Evolutionary conservation across 139 green algal genomes (phyloP), one percentile per base, ranked within the genome.

Genomic region (Raphidocelis subcapitata): DNA sequence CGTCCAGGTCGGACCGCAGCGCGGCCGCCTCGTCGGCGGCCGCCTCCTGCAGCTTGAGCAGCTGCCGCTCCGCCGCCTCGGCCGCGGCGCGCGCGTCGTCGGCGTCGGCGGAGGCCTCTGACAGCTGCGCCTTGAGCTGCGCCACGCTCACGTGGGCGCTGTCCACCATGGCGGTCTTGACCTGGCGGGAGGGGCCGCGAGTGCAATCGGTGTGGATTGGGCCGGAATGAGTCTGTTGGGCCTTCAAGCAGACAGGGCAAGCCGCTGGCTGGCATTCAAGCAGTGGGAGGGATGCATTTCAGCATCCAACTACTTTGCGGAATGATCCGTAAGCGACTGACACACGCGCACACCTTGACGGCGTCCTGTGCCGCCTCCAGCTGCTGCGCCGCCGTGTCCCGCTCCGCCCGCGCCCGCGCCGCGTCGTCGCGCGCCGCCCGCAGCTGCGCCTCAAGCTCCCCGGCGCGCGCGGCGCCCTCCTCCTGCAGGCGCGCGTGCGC

Each of bases 141-240:
- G 69, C 54, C 31, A 94, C 83, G 35, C 79, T 86, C 26, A 84
- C 80, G 54, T 94, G 85, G 33, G 89, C 89, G 65, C 81, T 87
- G 77, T 93, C 86, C 28, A 94, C 67, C 87, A 93, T 93, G 2
- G 85, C 86, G 20, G 79, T 72, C 71, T 93, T 94, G 24, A 93
- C 77, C 89, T 92, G 81, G 35, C 69, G 21, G 14, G 21, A 23
- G 26, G 32, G 31, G 15, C 3, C 24, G 4, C n/a, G n/a, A n/a
- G 12, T 49, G 41, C 41, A 12, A 49, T 8, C 12, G 41, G 8
- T 49, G 8, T 8, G 12, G 41, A 20, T 8, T 49, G 41, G 8
- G 41, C 12, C 8, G 12, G 41, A 20, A 49, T 49, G 41, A 20
- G 41, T 49, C 8, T 49, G 41, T 49, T 49, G 41, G 8, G 41